Percentiles rank a stretch among this genome's conserved stretches.
Evolutionary conservation across 225 moss, liverwort and hornwort genomes (phyloP).

Genomic region (Sphagnum contortum): DNA sequence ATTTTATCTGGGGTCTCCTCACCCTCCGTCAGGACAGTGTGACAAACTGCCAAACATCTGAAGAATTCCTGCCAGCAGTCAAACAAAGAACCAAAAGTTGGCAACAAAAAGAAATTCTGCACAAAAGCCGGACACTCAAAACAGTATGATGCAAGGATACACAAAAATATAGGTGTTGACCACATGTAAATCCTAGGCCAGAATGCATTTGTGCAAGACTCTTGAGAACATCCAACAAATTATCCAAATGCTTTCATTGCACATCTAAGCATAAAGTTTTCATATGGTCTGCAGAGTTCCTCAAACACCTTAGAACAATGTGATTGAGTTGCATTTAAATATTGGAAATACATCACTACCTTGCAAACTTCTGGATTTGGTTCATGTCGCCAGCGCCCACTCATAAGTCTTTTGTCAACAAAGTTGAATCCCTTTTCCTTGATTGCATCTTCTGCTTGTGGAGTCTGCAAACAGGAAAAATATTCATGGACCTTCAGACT

Average conservation of each 20-base stretch:
- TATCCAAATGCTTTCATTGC: slow-evolving; percentile 2
- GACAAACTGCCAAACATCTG: slow-evolving; percentile 88
- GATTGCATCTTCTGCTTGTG: slow-evolving; percentile 56
- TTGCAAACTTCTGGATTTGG: slow-evolving; percentile 45
- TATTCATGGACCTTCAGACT: no score
- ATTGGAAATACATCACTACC: slow-evolving; percentile 15
- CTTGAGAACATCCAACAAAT: no score
- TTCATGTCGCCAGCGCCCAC: slow-evolving; percentile 81
- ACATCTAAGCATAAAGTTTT: background rate
- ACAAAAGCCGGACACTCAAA: no score
- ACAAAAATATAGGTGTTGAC: no score
- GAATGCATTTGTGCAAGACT: no score
- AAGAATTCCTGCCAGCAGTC: slow-evolving; percentile 69
- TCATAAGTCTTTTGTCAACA: slow-evolving; percentile 84
- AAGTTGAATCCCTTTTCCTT: slow-evolving; percentile 92
- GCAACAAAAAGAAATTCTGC: no score
- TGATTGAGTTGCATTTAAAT: background rate
- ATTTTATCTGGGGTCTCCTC: slow-evolving; percentile 84
- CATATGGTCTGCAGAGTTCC: background rate
- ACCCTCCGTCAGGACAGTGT: slow-evolving; percentile 91
- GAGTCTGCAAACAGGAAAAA: slow-evolving; percentile 18
- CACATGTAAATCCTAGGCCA: no score
- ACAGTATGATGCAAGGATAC: no score
- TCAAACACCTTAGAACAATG: background rate
- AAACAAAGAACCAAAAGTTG: background rate